Base-by-base conservation (phyloP, 164 flowering plant genomes). In the Kingdonia uniflora region DNA sequence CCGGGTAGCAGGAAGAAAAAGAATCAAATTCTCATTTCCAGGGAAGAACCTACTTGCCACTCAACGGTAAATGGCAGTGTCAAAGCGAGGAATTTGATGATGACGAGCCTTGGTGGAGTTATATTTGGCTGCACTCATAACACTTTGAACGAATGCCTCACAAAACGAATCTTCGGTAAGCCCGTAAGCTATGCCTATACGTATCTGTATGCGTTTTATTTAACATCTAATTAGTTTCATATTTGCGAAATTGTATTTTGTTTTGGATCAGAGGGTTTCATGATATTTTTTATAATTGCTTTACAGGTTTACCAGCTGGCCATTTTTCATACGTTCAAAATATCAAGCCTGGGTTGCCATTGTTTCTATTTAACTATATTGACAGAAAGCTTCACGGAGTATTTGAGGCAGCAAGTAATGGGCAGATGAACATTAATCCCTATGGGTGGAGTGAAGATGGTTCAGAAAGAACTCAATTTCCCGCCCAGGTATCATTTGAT, bases 341-440 rank as follows among this genome's bases (percentile, higher is more conserved):
- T 21, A 74, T 94, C 23, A 56, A 67, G 49, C 80, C 89, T 19
- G 97, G 99, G 23, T 56, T 92, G 77, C 80, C 95, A 1, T 71
- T 92, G 14, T 92, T 92, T 60, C 54, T 92, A 25, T 92, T 92
- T 74, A 84, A 86, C 75, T 88, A 88, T 55, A 72, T 66, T 33
- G 80, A 79, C 46, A 66, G 95, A 26, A 81, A 63, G 50, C 80
- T 92, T 19, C 79, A 81, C 66, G 99, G 99, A 4, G 70, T 86
- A 44, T 92, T 69, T 69, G 95, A 88, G 70, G 89, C 99, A 20
- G 84, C 78, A 33, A 74, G 92, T 57, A 10, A 54, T 0, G 97
- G 99, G 3, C 70, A 64, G 55, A 61, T 78, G 87, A 71, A 71
- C 48, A 81, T 88, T 7, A 59, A 84, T 57, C 79, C 89, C 7